A percentile compares a stretch with the other conserved stretches of the same genome.
These are phyloP conservation scores for Carpinus viminea DNA, from an alignment of 306 rosid species.

Conservation along the genomic window DNA sequence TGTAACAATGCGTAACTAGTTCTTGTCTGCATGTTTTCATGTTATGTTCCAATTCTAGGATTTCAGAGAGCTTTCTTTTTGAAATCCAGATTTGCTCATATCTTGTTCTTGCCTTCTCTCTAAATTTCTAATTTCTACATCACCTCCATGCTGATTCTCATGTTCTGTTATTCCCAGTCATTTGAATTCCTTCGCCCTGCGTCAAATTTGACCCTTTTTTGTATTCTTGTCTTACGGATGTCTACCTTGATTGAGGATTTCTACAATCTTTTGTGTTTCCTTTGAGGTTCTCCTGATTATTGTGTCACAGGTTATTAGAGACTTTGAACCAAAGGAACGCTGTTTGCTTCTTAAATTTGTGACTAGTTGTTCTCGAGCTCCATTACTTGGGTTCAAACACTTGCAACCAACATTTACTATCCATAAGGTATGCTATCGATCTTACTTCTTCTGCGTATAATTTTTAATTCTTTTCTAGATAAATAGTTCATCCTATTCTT, in stretches of 20 bases:
- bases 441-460: slow-evolving; percentile 16
- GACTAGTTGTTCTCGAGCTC: slow-evolving; percentile 98
- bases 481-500: slow-evolving; percentile 20
- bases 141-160: background rate
- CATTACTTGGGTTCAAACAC: slow-evolving; percentile 93
- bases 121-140: slow-evolving; percentile 19
- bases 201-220: slow-evolving; percentile 10
- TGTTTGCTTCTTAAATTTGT: slow-evolving; percentile 95
- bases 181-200: slow-evolving; percentile 1
- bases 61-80: background rate
- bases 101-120: background rate
- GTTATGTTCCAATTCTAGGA: background rate
- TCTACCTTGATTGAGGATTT: slow-evolving; percentile 21
- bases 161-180: slow-evolving; percentile 19
- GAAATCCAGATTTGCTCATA: slow-evolving; percentile 6
- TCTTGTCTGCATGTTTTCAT: background rate
- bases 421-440: slow-evolving; percentile 69
- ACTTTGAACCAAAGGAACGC: slow-evolving; percentile 81
- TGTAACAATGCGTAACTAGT: background rate
- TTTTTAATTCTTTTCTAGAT: slow-evolving; percentile 9
- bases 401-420: slow-evolving; percentile 90
- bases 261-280: slow-evolving; percentile 23
- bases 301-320: slow-evolving; percentile 60
- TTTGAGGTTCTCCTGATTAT: slow-evolving; percentile 23
- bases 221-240: slow-evolving; percentile 17